These are phyloP conservation scores for Plasmodiophora brassicae DNA, from an alignment of 208 protist genomes.

Conservation along the genomic window DNA sequence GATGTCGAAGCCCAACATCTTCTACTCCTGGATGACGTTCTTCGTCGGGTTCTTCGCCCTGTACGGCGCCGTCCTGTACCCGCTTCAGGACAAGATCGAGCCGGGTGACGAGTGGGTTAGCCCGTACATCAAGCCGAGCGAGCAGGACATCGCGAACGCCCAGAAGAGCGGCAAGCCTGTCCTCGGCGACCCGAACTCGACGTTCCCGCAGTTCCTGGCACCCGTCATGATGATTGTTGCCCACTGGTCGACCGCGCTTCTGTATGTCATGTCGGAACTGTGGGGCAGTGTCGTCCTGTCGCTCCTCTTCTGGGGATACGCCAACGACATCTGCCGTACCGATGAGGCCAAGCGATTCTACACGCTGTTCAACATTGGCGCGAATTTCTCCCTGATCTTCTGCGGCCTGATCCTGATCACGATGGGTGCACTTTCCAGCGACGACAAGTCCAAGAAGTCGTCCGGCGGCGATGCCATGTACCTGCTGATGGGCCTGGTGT, in stretches of 20 bases:
- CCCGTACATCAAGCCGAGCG: neutral
- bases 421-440: neutral
- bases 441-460: neutral
- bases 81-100: neutral
- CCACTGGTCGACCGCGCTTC: neutral
- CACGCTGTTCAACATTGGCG: conserved; percentile 6
- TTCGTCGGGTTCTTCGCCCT: conserved; percentile 21
- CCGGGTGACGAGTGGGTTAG: neutral
- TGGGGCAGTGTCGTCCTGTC: neutral
- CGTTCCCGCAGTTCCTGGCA: neutral
- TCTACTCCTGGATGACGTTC: neutral
- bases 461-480: neutral
- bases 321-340: conserved; percentile 4
- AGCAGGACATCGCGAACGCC: neutral
- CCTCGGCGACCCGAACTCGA: neutral
- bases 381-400: conserved; percentile 4
- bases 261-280: neutral
- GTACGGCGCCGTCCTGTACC: neutral
- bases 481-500: neutral
- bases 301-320: conserved; percentile 19
- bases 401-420: neutral
- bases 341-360: conserved; percentile 20
- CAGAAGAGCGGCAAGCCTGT: neutral
- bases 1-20: neutral
- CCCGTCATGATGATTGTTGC: neutral